These are phyloP conservation scores for Boletus pseudopeckii DNA, from an alignment of 768 basidiomycete genomes.

Conservation along the genomic window DNA sequence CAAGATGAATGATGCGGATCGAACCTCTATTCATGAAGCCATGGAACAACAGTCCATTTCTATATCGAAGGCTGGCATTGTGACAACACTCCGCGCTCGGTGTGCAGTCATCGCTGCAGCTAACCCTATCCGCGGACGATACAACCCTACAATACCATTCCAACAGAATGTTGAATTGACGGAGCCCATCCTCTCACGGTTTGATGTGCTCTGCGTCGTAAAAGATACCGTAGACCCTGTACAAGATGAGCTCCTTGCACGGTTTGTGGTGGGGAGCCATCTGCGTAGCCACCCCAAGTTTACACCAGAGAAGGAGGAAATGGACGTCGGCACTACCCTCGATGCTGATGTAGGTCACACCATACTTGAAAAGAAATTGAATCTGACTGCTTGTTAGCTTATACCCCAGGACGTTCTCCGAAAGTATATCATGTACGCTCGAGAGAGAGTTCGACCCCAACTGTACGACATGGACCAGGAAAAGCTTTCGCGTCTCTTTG, in stretches of 20 bases:
- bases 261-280: constrained; percentile 98
- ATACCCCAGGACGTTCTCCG: constrained; percentile 95
- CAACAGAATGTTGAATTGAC: constrained; percentile 98
- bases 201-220: constrained; percentile 97
- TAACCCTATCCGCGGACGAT: constrained; percentile 94
- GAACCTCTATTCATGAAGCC: constrained; percentile 98
- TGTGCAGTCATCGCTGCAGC: constrained; percentile 98
- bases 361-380: neutral
- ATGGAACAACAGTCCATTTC: constrained; percentile 99
- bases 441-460: constrained; percentile 90
- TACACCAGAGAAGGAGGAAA: constrained; percentile 81
- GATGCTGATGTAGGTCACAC: constrained; percentile 81
- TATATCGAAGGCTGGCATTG: constrained; percentile 97
- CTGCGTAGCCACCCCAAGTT: constrained; percentile 93
- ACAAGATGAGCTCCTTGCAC: constrained; percentile 91
- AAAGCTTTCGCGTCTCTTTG: constrained; percentile 90
- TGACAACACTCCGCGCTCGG: constrained; percentile 95
- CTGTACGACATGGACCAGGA: constrained; percentile 94
- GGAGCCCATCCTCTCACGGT: constrained; percentile 96
- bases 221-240: constrained; percentile 98
- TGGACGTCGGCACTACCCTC: constrained; percentile 83
- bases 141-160: constrained; percentile 98
- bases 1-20: constrained; percentile 99
- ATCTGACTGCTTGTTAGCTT: constrained; percentile 49
- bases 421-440: constrained; percentile 99